Base-by-base conservation (phyloP, 257 asterid species). In the Ajuga chamaepitys region DNA sequence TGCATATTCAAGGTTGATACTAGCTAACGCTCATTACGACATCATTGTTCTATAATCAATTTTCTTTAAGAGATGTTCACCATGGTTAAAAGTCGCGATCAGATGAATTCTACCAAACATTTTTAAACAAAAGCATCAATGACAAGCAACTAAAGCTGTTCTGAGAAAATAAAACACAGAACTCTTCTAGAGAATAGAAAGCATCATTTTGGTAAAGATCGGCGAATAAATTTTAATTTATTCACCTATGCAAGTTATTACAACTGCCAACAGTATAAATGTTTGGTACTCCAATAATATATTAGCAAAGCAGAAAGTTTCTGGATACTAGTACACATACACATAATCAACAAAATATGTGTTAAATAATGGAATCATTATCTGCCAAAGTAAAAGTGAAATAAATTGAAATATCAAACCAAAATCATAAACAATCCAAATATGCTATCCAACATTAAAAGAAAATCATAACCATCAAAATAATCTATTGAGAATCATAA, bases 161-260 rank as follows among this genome's bases (percentile, higher is more conserved):
- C 50, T 9, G 61, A 25, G 41, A 42, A 52, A 21, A 58, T n/a
- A 57, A 1, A 28, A 58, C 13, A 58, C 9, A 57, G 1, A 28
- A 58, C 13, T 30, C 34, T 58, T 17, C 32, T 50, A 55, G 54
- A 59, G 56, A 5, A 26, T 48, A 60, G 55, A 55, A 60, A 61
- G 30, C 45, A 60, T 26, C 45, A 74, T 34, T 62, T 42, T 62
- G 58, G n/a, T 70, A 64, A 62, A 45, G 53, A 71, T 54, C 40
- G 58, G 48, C 53, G 62, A 62, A 25, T 41, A 48, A 47, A 60
- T 13, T 37, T 48, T 22, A 64, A 9, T 56, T 2, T 63, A 55
- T 21, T 62, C 45, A 62, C 55, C 67, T 34, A 32, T 62, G 28
- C 16, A 30, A 52, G 53, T 63, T 58, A 34, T 37, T 8, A 65